phyloP scores from a whole-genome alignment of 2,329 filamentous ascomycete genomes.

The Aureobasidium sp. region DNA sequence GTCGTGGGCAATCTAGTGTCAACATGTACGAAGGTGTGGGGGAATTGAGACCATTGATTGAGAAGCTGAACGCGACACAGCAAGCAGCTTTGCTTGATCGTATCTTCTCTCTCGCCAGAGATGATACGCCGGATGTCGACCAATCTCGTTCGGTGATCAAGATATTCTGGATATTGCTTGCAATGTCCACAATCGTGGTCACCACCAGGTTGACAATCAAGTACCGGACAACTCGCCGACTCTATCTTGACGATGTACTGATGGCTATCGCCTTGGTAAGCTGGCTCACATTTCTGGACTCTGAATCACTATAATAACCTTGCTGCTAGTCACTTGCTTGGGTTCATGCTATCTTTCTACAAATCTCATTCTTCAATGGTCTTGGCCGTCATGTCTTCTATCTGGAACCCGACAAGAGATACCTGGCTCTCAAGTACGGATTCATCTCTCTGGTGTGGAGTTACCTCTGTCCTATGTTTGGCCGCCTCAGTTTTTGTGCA shows the following conservation, averaged over 20 bases:
- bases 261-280: conserved; percentile 22
- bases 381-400: conserved; percentile 25
- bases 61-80: neutral
- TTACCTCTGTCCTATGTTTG: conserved; percentile 24
- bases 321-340: conserved; percentile 19
- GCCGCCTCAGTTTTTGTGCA: conserved; percentile 25
- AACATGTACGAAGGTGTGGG: neutral
- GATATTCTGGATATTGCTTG: conserved; percentile 21
- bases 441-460: conserved; percentile 22
- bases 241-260: conserved; percentile 25
- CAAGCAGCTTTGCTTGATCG: neutral
- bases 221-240: conserved; percentile 19
- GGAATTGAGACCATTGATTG: neutral
- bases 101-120: neutral
- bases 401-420: conserved; percentile 18
- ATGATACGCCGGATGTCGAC: neutral
- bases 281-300: neutral
- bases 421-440: conserved; percentile 20
- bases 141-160: neutral
- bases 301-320: neutral
- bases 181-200: conserved; percentile 23
- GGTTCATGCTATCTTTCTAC: conserved; percentile 22
- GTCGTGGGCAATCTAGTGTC: neutral
- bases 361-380: conserved; percentile 20
- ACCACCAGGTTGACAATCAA: conserved; percentile 22